Evolutionary conservation across 805 yeast genomes (phyloP).

Genomic region (Grigorovia transvaalensis): DNA sequence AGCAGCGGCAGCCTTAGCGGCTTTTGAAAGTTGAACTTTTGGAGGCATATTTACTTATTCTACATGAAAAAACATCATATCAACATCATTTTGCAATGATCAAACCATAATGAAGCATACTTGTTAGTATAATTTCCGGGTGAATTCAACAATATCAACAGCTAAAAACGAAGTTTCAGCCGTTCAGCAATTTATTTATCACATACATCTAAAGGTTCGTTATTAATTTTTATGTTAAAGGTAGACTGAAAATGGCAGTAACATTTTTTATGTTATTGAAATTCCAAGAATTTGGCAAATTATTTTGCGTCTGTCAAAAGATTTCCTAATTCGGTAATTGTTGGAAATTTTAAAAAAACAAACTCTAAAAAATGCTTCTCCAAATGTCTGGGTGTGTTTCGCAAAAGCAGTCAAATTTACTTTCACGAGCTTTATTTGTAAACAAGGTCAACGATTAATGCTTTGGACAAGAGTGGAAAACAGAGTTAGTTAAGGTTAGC

Average conservation of each 20-base stretch:
- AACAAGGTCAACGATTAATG: no score
- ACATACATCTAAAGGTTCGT: background rate
- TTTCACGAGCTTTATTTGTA: no score
- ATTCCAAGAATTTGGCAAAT: background rate
- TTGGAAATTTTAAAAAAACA: background rate
- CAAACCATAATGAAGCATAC: background rate
- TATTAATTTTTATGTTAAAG: background rate
- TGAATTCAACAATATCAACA: background rate
- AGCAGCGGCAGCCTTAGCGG: constrained; percentile 99
- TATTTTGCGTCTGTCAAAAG: background rate
- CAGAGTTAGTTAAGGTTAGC: no score
- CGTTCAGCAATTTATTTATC: background rate
- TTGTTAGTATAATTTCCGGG: background rate
- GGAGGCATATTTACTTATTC: constrained; percentile 72
- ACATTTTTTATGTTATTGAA: background rate
- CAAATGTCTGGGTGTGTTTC: background rate
- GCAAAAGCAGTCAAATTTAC: no score
- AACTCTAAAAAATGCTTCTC: no score
- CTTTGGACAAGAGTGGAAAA: no score
- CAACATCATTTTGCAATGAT: background rate
- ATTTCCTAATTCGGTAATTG: background rate
- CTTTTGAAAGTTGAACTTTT: constrained; percentile 97
- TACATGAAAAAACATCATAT: background rate
- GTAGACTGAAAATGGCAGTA: background rate
- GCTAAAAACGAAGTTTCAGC: background rate